phyloP scores from a whole-genome alignment of 352 stramenopile genomes.

The Phytophthora cajani region DNA sequence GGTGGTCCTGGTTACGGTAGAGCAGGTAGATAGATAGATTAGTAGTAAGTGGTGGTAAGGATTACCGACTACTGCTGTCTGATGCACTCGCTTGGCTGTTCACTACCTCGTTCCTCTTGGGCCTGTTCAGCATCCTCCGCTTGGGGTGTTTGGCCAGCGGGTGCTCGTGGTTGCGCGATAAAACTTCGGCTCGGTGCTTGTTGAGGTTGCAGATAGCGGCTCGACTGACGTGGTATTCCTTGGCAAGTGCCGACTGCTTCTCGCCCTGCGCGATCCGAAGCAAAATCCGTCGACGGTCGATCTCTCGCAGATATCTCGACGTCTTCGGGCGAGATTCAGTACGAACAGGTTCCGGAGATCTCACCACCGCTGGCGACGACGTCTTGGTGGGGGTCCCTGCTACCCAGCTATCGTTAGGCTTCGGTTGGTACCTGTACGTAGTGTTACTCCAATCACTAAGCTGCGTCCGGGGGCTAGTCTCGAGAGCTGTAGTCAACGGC shows the following conservation, averaged over 20 bases:
- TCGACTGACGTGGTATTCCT: constrained; percentile 75
- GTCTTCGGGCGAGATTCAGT: constrained; percentile 35
- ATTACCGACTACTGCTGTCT: constrained; percentile 7
- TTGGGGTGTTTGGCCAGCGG: constrained; percentile 73
- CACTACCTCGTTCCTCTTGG: neutral
- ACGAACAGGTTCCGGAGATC: constrained; percentile 22
- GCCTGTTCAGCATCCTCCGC: constrained; percentile 27
- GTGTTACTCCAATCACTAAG: constrained; percentile 10
- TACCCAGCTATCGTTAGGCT: neutral
- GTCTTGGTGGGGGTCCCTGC: constrained; percentile 7
- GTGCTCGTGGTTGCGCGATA: constrained; percentile 56
- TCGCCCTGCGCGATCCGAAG: constrained; percentile 64
- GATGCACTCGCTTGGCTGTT: constrained; percentile 6
- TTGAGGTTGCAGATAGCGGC: constrained; percentile 76
- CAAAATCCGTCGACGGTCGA: constrained; percentile 68
- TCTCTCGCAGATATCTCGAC: constrained; percentile 72
- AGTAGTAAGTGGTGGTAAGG: neutral
- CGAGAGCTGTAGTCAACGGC: constrained; percentile 9
- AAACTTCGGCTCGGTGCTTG: constrained; percentile 63
- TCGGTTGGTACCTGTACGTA: constrained; percentile 3
- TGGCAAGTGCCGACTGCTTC: constrained; percentile 66
- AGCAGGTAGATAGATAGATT: constrained; percentile 2
- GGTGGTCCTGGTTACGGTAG: neutral
- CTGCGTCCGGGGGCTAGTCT: neutral
- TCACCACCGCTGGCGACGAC: neutral